Evolutionary conservation across 78 protist genomes (phyloP), one percentile per base, ranked within the genome.

Genomic region (Capsaspora owczarzaki): DNA sequence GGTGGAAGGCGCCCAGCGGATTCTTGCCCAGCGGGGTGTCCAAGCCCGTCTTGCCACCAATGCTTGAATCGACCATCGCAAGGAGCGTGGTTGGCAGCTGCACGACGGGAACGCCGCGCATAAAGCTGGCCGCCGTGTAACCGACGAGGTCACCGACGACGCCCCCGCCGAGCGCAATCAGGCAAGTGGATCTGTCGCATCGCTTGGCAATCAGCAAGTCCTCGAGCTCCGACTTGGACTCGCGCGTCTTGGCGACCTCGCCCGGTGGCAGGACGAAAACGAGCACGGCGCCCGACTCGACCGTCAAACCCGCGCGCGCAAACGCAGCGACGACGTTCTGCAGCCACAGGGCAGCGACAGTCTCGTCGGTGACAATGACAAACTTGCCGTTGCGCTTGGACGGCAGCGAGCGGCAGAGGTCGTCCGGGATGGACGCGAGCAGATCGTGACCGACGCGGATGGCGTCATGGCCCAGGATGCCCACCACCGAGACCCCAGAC

Each of bases 1-100:
- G 95, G 81, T 91, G 95, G 75, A 91, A 91, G 23, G 95, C 92
- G 56, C 95, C 95, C 61, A 91, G 35, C 16, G 89, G 78, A 76
- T 91, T 91, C 89, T 91, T 91, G 41, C 93, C 95, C 3, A 40
- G 66, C 31, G 83, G 82, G 69, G 86, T 79, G 83, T 91, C 88
- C 42, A 91, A 1, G 14, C 87, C 87, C 23, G 87, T 83, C 74
- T 91, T 85, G 40, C 94, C 94, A 14, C 94, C 94, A 31, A 91
- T 79, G 60, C 72, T 33, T 19, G 87, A 75, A 80, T 91, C 94
- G 60, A 91, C 89, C 92, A 91, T 91, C 19, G 91, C 92, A 40
- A 87, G 85, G 44, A 87, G 78, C 33, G 94, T 63, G 29, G 94
- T 91, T 16, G 94, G 94, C 20, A 91, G 43, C 75, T 88, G 92